phyloP scores from a whole-genome alignment of 352 stramenopile species.

The Pythium aquatile region DNA sequence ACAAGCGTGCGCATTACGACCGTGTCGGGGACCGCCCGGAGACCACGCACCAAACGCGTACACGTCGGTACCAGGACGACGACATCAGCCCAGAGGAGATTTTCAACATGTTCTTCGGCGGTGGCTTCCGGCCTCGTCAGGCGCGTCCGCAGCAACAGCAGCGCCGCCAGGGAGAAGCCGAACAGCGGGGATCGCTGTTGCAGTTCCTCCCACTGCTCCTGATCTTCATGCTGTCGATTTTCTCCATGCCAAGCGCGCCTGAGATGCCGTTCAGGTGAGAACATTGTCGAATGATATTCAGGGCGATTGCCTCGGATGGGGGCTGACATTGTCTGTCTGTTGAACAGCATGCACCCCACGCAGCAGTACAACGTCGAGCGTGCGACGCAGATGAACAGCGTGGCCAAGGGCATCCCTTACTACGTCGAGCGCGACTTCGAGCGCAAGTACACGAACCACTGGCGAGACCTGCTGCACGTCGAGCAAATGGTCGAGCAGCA shows the following conservation, averaged over 20 bases:
- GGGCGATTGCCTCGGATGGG: not conserved
- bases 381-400: conserved; percentile 75
- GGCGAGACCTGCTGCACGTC: conserved; percentile 77
- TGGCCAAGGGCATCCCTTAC: conserved; percentile 85
- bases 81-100: conserved; percentile 90
- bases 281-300: not conserved
- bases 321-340: not conserved
- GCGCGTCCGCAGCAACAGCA: conserved; percentile 34
- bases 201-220: conserved; percentile 86
- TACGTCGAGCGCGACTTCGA: conserved; percentile 87
- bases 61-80: conserved; percentile 67
- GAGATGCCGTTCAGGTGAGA: conserved; percentile 74
- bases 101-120: conserved; percentile 93
- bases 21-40: conserved; percentile 64
- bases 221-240: conserved; percentile 81
- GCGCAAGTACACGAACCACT: conserved; percentile 83
- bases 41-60: conserved; percentile 33
- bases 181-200: conserved; percentile 51
- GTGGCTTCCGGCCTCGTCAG: conserved; percentile 64
- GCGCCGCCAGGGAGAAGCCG: conserved; percentile 43
- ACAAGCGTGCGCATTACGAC: conserved; percentile 89
- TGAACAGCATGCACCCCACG: conserved; percentile 66
- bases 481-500: conserved; percentile 88
- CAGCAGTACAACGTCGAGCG: conserved; percentile 75
- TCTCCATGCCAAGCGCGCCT: conserved; percentile 68